Conservation (phyloP, 1,284 basidiomycete genomes). For the Rhodotorula sp. region DNA sequence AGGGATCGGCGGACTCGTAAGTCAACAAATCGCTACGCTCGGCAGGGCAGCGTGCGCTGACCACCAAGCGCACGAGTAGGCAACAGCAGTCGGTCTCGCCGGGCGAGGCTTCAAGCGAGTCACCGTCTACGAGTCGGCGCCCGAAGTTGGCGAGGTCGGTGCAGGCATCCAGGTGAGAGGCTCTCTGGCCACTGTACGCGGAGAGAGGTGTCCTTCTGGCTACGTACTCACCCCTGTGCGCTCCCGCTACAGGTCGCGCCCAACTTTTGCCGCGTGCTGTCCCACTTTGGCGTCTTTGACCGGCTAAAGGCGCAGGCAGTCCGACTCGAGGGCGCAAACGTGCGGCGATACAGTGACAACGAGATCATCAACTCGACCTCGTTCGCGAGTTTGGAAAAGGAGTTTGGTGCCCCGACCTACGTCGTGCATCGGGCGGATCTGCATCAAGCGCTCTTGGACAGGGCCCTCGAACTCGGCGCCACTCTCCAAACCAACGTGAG, state of each 20-base stretch:
- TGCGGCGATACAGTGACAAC: constrained; percentile 31
- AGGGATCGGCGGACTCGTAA: constrained; percentile 53
- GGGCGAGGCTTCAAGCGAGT: constrained; percentile 11
- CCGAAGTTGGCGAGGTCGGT: constrained; percentile 39
- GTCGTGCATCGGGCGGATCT: constrained; percentile 49
- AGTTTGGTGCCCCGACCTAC: constrained; percentile 33
- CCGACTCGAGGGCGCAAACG: constrained; percentile 25
- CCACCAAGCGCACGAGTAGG: neutral
- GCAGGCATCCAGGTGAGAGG: constrained; percentile 39
- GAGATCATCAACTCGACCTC: constrained; percentile 31
- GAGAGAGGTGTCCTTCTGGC: too few species aligned
- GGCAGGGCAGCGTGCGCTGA: neutral
- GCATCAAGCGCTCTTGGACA: constrained; percentile 46
- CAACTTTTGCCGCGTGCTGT: constrained; percentile 36
- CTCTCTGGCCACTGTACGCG: too few species aligned
- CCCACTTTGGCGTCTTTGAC: constrained; percentile 33
- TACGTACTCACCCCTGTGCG: neutral
- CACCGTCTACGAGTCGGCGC: constrained; percentile 37
- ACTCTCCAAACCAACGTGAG: constrained; percentile 41
- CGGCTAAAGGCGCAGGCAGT: constrained; percentile 33
- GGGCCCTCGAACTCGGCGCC: constrained; percentile 44
- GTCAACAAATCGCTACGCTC: neutral
- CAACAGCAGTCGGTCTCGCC: constrained; percentile 12
- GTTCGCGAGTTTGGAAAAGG: constrained; percentile 30
- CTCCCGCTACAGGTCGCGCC: constrained; percentile 24